Evolutionary conservation across 1,284 basidiomycete species (phyloP), one percentile per base, ranked within the genome.

Genomic region (Hymenochaete sp.): DNA sequence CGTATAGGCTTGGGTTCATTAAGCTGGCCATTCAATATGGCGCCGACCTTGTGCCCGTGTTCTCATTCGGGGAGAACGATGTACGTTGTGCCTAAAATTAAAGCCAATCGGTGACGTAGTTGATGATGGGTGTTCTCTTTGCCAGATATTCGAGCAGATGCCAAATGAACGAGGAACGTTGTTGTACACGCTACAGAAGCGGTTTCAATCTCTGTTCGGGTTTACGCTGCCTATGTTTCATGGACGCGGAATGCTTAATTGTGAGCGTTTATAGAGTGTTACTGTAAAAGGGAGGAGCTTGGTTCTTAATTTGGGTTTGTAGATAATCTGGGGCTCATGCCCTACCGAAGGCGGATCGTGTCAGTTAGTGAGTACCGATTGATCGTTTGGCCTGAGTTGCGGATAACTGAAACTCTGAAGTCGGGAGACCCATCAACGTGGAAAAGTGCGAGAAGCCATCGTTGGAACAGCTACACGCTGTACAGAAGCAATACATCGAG

Each of bases 11-110:
- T 49, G 93, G 93, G 0, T 99, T 99, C 59, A 93, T 99, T 64
- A 98, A 98, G 65, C 66, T 98, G 48, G 96, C 95, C 1, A 93
- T 99, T 45, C 82, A 86, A 48, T 82, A 93, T 59, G 95, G 95
- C 38, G 93, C 93, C 35, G 87, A 92, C 57, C 71, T 97, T 6
- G 93, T 97, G 0, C 93, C 93, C 0, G 91, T 95, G 1, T 96
- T 96, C 59, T 93, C 90, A 1, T 98, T 98, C 57, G 95, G 95
- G 14, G 95, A 98, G 68, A 98, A 98, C 62, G 95, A 98, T 61
- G 91, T 92, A 51, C 56, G 83, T 70, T 4, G 13, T 31, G 4
- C 13, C n/a, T 48, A 31, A 25, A 26, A 22, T 21, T 31, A n/a
- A 2, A 14, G 35, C 26, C 26, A 37, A 25, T 35, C 32, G 14